These are phyloP conservation scores for Trifolium dubium DNA, from an alignment of 306 rosid genomes.

Conservation along the genomic window DNA sequence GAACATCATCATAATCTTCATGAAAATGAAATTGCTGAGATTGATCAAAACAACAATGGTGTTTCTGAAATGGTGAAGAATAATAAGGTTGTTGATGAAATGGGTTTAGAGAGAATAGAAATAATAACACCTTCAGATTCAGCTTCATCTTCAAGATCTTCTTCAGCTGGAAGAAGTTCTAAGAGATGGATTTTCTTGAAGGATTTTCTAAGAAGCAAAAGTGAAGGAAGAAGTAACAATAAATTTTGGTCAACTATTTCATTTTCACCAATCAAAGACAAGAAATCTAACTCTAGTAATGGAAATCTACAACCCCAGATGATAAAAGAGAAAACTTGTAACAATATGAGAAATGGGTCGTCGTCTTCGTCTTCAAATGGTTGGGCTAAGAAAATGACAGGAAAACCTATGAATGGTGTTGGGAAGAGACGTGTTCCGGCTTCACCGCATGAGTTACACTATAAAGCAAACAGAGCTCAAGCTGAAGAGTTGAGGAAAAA, in stretches of 20 bases:
- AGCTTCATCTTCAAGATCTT: conserved; percentile 84
- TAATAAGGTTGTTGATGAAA: conserved; percentile 46
- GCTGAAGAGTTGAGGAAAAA: conserved; percentile 90
- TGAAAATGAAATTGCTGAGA: background rate
- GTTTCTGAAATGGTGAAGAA: conserved; percentile 47
- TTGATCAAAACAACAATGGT: background rate
- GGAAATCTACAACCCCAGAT: conserved; percentile 24
- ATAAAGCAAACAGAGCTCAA: conserved; percentile 87
- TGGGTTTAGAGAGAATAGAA: conserved; percentile 52
- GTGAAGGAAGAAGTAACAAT: conserved; percentile 91
- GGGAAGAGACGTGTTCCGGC: conserved; percentile 80
- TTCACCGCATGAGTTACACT: conserved; percentile 92
- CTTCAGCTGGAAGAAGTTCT: conserved; percentile 92
- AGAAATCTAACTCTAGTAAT: conserved; percentile 46
- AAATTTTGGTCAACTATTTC: conserved; percentile 91
- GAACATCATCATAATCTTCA: background rate
- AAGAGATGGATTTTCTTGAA: conserved; percentile 87
- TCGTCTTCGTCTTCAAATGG: conserved; percentile 16
- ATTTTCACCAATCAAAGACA: conserved; percentile 71
- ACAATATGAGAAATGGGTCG: conserved; percentile 18
- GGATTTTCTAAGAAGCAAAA: conserved; percentile 93
- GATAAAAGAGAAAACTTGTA: conserved; percentile 42
- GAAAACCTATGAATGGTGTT: conserved; percentile 73
- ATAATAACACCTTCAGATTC: conserved; percentile 65
- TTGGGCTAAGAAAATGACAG: conserved; percentile 57